These are phyloP conservation scores for Trypethelium eluteriae DNA, from an alignment of 495 filamentous ascomycete species.

Conservation along the genomic window DNA sequence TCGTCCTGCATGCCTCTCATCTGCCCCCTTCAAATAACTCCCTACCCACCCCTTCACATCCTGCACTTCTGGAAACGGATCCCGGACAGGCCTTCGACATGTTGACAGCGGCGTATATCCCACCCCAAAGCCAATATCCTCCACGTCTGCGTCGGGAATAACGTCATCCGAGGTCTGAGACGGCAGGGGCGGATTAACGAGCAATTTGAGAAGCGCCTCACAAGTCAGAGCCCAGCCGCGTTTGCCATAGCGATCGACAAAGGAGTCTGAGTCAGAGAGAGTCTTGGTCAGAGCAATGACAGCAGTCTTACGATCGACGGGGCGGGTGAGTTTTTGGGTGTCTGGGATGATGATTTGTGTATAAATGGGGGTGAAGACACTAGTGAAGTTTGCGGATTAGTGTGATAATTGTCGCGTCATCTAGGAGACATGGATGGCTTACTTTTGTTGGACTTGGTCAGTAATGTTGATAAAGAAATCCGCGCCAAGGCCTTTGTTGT, in stretches of 20 bases:
- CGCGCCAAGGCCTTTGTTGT: conserved; percentile 69
- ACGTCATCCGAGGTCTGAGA: conserved; percentile 59
- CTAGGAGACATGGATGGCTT: conserved; percentile 23
- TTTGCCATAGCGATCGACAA: conserved; percentile 60
- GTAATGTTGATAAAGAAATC: conserved; percentile 80
- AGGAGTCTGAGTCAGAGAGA: conserved; percentile 69
- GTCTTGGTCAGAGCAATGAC: conserved; percentile 89
- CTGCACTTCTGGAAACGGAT: conserved; percentile 73
- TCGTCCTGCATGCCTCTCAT: conserved; percentile 47
- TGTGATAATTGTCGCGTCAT: not conserved
- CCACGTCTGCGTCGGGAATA: conserved; percentile 76
- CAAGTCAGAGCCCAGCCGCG: conserved; percentile 87
- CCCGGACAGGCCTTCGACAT: conserved; percentile 58
- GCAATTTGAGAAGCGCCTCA: conserved; percentile 75
- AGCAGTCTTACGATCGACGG: conserved; percentile 85
- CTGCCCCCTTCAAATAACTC: conserved; percentile 56
- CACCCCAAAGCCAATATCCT: conserved; percentile 88
- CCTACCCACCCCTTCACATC: conserved; percentile 77
- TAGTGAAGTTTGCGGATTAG: conserved; percentile 22
- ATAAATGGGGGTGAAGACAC: conserved; percentile 78
- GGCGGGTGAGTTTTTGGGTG: conserved; percentile 76
- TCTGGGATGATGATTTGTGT: conserved; percentile 75
- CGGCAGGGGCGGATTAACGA: conserved; percentile 77
- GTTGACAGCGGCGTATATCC: conserved; percentile 90
- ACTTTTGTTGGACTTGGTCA: conserved; percentile 71